Evolutionary conservation across 306 rosid species (phyloP), one percentile per base, ranked within the genome.

Genomic region (Herpetospermum pedunculosum): DNA sequence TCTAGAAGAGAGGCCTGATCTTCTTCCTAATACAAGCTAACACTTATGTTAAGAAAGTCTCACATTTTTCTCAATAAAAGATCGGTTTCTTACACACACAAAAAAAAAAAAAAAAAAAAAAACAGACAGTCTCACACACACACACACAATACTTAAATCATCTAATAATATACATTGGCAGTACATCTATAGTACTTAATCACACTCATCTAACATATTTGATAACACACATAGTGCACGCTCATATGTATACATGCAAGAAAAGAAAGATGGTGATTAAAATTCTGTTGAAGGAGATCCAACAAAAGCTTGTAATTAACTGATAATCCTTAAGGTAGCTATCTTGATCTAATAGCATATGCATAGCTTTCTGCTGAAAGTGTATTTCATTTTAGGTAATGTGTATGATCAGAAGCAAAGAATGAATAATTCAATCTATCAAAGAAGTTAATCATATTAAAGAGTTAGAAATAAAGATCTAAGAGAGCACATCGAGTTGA

Each of bases 401-500:
- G 11, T 16, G 26, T 29, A 8, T 43, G 54, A 16, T 13, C 3
- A 2, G 6, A 46, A 19, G 70, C 6, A 13, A n/a, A n/a, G 8
- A n/a, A 43, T 21, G 34, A 40, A 14, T 40, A 67, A 40, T 5
- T 11, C 37, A 9, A 37, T 11, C 30, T n/a, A 63, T 63, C 0
- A 29, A 37, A 63, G 47, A 5, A 63, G 70, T n/a, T 4, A 34
- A 64, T 40, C 18, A 38, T 11, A 62, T 6, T 41, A 14, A 5
- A n/a, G n/a, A n/a, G n/a, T n/a, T n/a, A n/a, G 72, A 38, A 13
- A 67, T 67, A 40, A 25, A 47, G 54, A 69, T 43, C 55, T 43
- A 69, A 44, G 55, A 26, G 55, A 69, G 23, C 58, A 54, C 49
- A 82, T 58, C 34, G 60, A 41, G 67, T 12, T 69, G 34, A 70